These are phyloP conservation scores for Brassica napus DNA, from an alignment of 345 rosid genomes.

Conservation along the genomic window DNA sequence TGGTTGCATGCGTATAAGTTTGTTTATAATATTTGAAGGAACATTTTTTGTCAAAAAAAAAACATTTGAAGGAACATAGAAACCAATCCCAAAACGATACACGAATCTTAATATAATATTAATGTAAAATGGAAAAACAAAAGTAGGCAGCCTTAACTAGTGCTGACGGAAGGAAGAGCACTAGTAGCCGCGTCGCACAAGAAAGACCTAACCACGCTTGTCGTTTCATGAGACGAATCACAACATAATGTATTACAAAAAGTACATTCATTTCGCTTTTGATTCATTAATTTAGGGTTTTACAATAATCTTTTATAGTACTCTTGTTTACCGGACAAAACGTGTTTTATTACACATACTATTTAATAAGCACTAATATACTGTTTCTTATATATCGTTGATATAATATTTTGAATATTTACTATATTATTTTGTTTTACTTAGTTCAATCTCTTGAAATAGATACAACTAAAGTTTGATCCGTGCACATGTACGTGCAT, in stretches of 20 bases:
- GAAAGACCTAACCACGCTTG: slow-evolving; percentile 42
- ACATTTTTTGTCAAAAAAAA: no score
- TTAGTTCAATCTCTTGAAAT: background rate
- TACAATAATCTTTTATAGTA: background rate
- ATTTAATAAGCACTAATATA: background rate
- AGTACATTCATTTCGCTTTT: slow-evolving; percentile 22
- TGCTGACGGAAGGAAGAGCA: slow-evolving; percentile 31
- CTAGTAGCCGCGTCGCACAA: slow-evolving; percentile 43
- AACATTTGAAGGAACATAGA: slow-evolving; percentile 22
- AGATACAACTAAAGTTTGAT: background rate
- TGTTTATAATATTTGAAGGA: slow-evolving; percentile 26
- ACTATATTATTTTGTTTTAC: slow-evolving; percentile 5
- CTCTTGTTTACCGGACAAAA: slow-evolving; percentile 21
- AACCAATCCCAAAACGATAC: slow-evolving; percentile 22
- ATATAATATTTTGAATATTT: background rate
- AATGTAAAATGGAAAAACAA: slow-evolving; percentile 10
- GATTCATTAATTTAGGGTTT: slow-evolving; percentile 4
- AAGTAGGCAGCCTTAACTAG: slow-evolving; percentile 22
- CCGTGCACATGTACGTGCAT: no score
- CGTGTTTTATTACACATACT: slow-evolving; percentile 22
- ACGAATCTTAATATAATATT: slow-evolving; percentile 12
- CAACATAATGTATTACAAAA: slow-evolving; percentile 7
- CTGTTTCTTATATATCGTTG: no score
- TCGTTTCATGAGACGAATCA: slow-evolving; percentile 41
- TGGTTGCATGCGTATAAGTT: slow-evolving; percentile 14